Conservation (phyloP, 345 rosid genomes). For the Chamaenerion angustifolium region DNA sequence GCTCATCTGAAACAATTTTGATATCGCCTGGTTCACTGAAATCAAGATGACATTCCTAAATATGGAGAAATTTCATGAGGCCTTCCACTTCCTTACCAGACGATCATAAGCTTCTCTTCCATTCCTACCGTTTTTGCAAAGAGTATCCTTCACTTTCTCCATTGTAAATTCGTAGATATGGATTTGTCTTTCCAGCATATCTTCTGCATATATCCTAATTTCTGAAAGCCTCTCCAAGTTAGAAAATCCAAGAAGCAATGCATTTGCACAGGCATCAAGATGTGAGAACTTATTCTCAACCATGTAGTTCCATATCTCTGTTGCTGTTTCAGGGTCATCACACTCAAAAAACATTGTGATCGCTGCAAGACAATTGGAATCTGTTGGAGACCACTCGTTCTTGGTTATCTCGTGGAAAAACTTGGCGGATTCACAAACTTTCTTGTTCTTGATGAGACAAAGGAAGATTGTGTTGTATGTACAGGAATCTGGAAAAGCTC, state of each 20-base stretch:
- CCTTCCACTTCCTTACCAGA: conserved; percentile 32
- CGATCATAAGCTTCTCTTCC: conserved; percentile 32
- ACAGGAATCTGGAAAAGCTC: conserved; percentile 38
- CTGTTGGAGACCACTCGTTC: conserved; percentile 36
- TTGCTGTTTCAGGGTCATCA: conserved; percentile 44
- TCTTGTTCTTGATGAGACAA: conserved; percentile 35
- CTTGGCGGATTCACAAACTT: conserved; percentile 18
- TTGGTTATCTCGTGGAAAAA: conserved; percentile 45
- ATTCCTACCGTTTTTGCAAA: conserved; percentile 21
- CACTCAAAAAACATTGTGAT: conserved; percentile 26
- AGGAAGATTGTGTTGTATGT: conserved; percentile 37
- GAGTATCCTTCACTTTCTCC: conserved; percentile 29
- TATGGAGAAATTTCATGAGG: conserved; percentile 7
- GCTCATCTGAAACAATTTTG: too few species aligned
- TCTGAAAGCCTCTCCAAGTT: conserved; percentile 33
- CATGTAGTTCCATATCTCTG: conserved; percentile 46
- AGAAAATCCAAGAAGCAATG: conserved; percentile 31
- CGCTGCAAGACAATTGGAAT: conserved; percentile 26
- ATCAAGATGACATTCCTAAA: too few species aligned
- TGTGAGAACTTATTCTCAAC: conserved; percentile 23
- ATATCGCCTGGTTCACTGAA: too few species aligned
- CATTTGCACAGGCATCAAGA: conserved; percentile 32
- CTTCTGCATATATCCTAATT: conserved; percentile 27
- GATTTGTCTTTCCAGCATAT: conserved; percentile 34
- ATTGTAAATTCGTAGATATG: conserved; percentile 27